A percentile compares a stretch with the other conserved stretches of the same genome.
These are phyloP conservation scores for Penicillium desertorum DNA, from an alignment of 495 filamentous ascomycete species.

Conservation along the genomic window DNA sequence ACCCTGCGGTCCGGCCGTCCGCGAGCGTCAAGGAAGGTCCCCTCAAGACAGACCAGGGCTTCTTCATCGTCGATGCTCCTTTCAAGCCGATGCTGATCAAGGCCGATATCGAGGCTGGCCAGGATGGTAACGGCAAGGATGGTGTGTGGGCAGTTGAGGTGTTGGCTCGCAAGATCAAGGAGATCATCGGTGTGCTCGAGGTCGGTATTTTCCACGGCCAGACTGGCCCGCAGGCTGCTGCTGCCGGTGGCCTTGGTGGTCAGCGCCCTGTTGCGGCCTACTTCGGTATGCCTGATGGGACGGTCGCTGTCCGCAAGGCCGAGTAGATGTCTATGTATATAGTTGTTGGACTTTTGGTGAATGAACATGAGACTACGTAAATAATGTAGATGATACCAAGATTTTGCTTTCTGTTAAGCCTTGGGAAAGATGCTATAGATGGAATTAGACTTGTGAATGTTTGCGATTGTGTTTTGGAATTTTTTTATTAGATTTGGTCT, in stretches of 20 bases:
- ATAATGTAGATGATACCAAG: constrained; percentile 33
- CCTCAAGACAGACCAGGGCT: constrained; percentile 87
- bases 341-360: background rate
- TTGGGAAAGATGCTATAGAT: constrained; percentile 1
- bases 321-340: constrained; percentile 11
- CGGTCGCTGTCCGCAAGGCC: constrained; percentile 54
- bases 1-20: constrained; percentile 68
- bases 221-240: constrained; percentile 67
- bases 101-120: constrained; percentile 52
- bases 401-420: constrained; percentile 13
- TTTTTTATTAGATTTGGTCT: constrained; percentile 4
- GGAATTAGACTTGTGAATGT: background rate
- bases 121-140: constrained; percentile 50
- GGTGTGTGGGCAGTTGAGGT: constrained; percentile 76
- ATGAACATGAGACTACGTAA: constrained; percentile 18
- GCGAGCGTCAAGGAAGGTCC: constrained; percentile 71
- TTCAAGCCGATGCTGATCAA: constrained; percentile 69
- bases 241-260: constrained; percentile 61
- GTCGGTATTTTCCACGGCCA: constrained; percentile 85
- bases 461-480: constrained; percentile 3
- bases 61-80: constrained; percentile 90
- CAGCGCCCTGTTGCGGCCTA: constrained; percentile 93
- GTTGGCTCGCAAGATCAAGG: constrained; percentile 70
- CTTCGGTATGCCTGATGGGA: constrained; percentile 86
- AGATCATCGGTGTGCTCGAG: constrained; percentile 83